Conservation (phyloP, 2,329 filamentous ascomycete genomes). For the Calonectria fujianensis region DNA sequence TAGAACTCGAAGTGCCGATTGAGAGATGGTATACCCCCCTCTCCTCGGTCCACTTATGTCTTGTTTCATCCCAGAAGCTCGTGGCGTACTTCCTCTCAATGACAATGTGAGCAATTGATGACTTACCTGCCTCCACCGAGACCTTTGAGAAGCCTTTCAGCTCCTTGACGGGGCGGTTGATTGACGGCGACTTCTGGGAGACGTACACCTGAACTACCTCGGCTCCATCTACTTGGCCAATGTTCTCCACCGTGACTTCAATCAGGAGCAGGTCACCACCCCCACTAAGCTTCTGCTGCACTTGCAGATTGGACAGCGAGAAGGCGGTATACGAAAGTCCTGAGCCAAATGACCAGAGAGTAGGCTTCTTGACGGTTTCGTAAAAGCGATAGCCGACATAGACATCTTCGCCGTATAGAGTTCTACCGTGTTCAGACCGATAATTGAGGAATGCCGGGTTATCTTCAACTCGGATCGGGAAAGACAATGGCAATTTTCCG, state of each 20-base stretch:
- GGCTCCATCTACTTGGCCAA: neutral
- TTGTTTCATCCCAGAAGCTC: constrained; percentile 24
- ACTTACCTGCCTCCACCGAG: neutral
- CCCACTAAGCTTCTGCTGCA: neutral
- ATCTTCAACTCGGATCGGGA: constrained; percentile 31
- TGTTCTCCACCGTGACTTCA: constrained; percentile 14
- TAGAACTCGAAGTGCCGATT: too few species aligned
- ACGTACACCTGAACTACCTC: constrained; percentile 34
- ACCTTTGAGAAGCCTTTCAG: constrained; percentile 29
- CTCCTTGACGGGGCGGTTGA: constrained; percentile 30
- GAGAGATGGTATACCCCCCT: neutral
- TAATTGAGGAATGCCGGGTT: constrained; percentile 37
- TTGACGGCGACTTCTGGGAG: constrained; percentile 22
- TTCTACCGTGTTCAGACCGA: constrained; percentile 20
- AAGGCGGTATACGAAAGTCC: constrained; percentile 82
- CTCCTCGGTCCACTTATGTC: constrained; percentile 23
- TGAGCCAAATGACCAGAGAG: constrained; percentile 80
- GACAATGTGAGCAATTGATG: neutral
- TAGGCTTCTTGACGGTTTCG: constrained; percentile 66
- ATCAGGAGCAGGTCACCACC: neutral
- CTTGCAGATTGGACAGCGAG: neutral
- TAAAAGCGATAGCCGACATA: constrained; percentile 84
- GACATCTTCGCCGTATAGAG: constrained; percentile 79
- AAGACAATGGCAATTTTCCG: constrained; percentile 79
- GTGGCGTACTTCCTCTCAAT: constrained; percentile 30